A percentile compares a stretch with the other conserved stretches of the same genome.
phyloP scores from a whole-genome alignment of 768 basidiomycete species.

The Naematelia aurantialba region DNA sequence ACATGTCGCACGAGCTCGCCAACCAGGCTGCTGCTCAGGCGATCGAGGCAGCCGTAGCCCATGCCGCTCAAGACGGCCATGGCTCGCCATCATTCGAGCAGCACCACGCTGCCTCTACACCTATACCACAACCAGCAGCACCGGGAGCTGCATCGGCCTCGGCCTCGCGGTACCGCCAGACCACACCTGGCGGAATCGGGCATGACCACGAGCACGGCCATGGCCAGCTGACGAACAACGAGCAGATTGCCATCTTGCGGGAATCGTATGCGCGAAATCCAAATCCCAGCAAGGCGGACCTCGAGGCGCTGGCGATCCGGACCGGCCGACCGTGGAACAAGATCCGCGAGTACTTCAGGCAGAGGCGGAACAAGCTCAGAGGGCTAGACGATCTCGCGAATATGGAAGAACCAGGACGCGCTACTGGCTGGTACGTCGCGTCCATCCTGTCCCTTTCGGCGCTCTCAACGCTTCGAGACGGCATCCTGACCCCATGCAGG shows the following conservation, averaged over 20 bases:
- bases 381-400: conserved; percentile 34
- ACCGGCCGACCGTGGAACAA: conserved; percentile 41
- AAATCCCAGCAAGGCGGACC: conserved; percentile 31
- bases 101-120: conserved; percentile 4
- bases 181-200: too few species aligned
- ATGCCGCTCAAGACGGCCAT: conserved; percentile 12
- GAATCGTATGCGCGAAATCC: conserved; percentile 37
- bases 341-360: conserved; percentile 44
- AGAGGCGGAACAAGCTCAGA: conserved; percentile 42
- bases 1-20: conserved; percentile 33
- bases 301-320: conserved; percentile 28
- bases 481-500: conserved; percentile 13
- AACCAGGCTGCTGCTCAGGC: conserved; percentile 33
- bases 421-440: conserved; percentile 35
- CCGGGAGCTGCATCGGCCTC: background rate
- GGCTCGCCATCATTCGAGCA: conserved; percentile 2
- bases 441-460: background rate
- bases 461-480: background rate
- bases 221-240: conserved; percentile 9
- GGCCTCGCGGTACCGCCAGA: background rate
- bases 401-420: conserved; percentile 41
- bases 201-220: conserved; percentile 3
- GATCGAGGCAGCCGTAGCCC: conserved; percentile 23
- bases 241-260: conserved; percentile 35
- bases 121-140: background rate